Evolutionary conservation across 2,329 filamentous ascomycete species (phyloP).

Genomic region (Fusarium foetens): DNA sequence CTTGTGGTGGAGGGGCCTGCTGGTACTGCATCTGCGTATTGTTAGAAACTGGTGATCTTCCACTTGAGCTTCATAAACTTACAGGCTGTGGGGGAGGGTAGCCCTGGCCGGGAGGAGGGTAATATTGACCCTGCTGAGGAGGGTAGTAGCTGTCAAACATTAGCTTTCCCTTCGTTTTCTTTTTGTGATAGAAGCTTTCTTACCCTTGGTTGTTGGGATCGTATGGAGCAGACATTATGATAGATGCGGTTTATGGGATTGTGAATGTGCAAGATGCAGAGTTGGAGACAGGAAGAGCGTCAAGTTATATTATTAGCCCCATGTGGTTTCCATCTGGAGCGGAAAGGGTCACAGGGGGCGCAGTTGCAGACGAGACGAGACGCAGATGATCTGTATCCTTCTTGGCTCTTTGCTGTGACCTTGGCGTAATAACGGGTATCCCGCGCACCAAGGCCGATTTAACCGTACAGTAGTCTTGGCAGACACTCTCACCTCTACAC

Average conservation of each 20-base stretch:
- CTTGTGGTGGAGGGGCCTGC: conserved; percentile 46
- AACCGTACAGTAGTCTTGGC: conserved; percentile 38
- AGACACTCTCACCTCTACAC: neutral
- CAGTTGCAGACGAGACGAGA: neutral
- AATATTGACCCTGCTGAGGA: conserved; percentile 25
- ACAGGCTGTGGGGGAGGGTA: conserved; percentile 35
- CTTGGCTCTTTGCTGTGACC: conserved; percentile 26
- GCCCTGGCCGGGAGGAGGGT: conserved; percentile 32
- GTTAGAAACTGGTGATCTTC: conserved; percentile 4
- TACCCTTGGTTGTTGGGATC: conserved; percentile 32
- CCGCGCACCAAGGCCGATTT: conserved; percentile 27
- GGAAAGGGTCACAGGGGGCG: neutral
- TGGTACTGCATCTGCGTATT: conserved; percentile 47
- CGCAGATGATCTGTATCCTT: conserved; percentile 27
- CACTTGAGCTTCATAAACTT: neutral
- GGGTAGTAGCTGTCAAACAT: conserved; percentile 27
- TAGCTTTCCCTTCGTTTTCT: neutral
- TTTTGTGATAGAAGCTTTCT: neutral
- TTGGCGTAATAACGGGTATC: conserved; percentile 33
- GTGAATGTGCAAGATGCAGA: neutral
- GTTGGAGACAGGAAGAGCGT: neutral
- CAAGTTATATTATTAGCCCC: conserved; percentile 9
- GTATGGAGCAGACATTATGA: conserved; percentile 34
- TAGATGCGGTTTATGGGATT: neutral
- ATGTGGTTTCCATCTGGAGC: neutral